Evolutionary conservation across 805 yeast species (phyloP), one percentile per base, ranked within the genome.

Genomic region (Ogataea wickerhamii): DNA sequence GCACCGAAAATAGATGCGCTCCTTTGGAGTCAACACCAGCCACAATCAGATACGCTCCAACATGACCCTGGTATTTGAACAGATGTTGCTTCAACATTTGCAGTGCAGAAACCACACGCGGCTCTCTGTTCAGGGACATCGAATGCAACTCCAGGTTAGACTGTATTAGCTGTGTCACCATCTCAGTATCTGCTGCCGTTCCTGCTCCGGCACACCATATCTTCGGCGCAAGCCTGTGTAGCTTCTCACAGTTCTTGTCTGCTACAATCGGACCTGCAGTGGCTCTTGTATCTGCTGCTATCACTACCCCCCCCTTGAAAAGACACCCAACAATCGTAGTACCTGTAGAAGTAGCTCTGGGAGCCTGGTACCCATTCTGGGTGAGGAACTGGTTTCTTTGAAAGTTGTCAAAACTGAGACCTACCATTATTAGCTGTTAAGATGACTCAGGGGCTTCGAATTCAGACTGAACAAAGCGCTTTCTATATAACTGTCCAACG

Each of bases 121-220:
- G 98, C 52, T 80, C 78, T 51, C 98, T 79, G 43, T 80, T 80
- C 23, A 91, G 80, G 53, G 83, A 80, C 65, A 88, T 70, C 6
- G 94, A 71, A 63, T 91, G 98, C 45, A 93, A 70, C 65, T 93
- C 98, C 48, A 93, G 69, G 61, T 91, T 89, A 26, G 96, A 86
- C 25, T 87, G 78, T 51, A 88, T 88, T 57, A 93, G 72, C 63
- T 88, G 96, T 4, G 98, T 93, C 27, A 93, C 98, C 80, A 88
- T 87, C 63, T 93, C 98, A 10, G 97, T 93, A 61, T 93, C 98
- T 6, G 98, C 98, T 21, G 98, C 98, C n/a, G 98, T 93, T 63
- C 98, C 98, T 3, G 98, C 98, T 56, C 98, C 98, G 36, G 98
- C 98, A 79, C 98, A 91, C 97, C 97, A 91, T 60, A 89, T 88